Evolutionary conservation across 257 asterid genomes (phyloP).

Genomic region (Nemophila menziesii): DNA sequence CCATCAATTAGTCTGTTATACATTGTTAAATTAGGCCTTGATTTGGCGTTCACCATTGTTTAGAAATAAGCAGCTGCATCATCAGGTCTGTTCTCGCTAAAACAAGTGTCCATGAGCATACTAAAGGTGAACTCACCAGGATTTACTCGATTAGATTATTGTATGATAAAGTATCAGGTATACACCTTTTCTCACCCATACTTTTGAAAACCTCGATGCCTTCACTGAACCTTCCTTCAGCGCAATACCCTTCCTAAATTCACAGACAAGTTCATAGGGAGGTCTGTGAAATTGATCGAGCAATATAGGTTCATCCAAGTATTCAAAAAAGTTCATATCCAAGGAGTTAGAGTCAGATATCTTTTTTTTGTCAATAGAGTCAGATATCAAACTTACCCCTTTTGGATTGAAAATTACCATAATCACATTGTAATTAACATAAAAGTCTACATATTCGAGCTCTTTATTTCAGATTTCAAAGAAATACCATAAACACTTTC

Average conservation of each 20-base stretch:
- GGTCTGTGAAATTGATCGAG: no score
- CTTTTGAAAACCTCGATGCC: slow-evolving; percentile 59
- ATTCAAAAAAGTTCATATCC: no score
- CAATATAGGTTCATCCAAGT: no score
- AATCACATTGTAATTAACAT: no score
- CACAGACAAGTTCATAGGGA: slow-evolving; percentile 57
- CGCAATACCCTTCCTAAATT: slow-evolving; percentile 85
- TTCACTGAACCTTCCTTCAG: slow-evolving; percentile 46
- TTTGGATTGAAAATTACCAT: no score
- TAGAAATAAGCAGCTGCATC: slow-evolving; percentile 65
- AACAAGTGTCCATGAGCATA: slow-evolving; percentile 76
- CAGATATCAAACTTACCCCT: no score
- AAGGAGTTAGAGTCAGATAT: no score
- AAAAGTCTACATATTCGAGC: no score
- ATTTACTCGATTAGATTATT: slow-evolving; percentile 70
- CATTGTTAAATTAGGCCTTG: slow-evolving; percentile 69
- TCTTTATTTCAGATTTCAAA: no score
- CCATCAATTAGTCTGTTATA: slow-evolving; percentile 63
- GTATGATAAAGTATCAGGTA: slow-evolving; percentile 65
- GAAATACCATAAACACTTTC: no score
- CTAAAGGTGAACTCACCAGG: slow-evolving; percentile 82
- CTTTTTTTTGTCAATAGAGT: no score
- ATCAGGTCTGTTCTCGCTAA: slow-evolving; percentile 55
- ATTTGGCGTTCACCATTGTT: slow-evolving; percentile 77
- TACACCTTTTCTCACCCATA: slow-evolving; percentile 75